These are phyloP conservation scores for Trichosanthes truncata DNA, from an alignment of 306 rosid species.

Conservation along the genomic window DNA sequence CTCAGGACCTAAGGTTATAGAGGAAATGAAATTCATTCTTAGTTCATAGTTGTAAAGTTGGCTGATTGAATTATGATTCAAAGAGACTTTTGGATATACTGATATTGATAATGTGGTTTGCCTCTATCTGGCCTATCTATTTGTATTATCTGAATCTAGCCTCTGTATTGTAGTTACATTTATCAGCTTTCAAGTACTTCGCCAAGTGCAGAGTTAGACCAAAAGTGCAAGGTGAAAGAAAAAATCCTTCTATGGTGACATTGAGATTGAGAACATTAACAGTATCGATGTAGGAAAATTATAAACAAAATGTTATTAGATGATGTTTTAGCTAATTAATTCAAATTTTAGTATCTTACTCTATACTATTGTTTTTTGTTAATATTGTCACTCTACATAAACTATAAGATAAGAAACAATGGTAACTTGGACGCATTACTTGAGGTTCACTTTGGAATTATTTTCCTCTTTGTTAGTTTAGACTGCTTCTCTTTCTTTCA, in stretches of 20 bases:
- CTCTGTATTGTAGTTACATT: not conserved
- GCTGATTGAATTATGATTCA: not conserved
- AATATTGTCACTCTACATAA: not conserved
- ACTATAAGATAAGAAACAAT: no score
- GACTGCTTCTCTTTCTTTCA: not conserved
- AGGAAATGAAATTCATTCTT: not conserved
- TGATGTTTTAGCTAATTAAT: not conserved
- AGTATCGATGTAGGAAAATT: not conserved
- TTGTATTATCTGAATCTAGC: not conserved
- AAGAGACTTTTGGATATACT: not conserved
- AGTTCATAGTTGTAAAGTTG: not conserved
- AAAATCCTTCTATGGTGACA: not conserved
- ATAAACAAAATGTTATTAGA: not conserved
- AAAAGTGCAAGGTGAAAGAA: not conserved
- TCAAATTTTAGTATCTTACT: not conserved
- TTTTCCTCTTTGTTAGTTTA: not conserved
- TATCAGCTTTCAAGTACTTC: not conserved
- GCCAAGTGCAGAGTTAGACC: not conserved
- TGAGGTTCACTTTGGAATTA: not conserved
- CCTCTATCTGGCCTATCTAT: not conserved
- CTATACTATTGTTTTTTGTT: not conserved
- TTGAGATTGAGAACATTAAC: not conserved
- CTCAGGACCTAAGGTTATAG: not conserved
- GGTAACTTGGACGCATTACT: not conserved
- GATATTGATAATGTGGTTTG: not conserved